Evolutionary conservation across 306 rosid species (phyloP), one percentile per base, ranked within the genome.

Genomic region (Fragaria iinumae): DNA sequence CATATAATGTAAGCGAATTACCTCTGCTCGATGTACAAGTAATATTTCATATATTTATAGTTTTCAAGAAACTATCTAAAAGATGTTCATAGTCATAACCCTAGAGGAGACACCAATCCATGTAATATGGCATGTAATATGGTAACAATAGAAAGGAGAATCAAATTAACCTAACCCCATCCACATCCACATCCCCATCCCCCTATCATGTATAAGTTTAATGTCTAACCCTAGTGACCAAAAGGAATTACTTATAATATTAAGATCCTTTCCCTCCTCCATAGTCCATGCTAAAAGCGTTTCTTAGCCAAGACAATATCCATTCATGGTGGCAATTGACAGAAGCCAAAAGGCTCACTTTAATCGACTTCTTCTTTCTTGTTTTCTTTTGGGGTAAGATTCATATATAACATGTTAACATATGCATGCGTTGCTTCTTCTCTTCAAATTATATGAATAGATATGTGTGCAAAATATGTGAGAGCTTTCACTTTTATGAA

Each of bases 351-450:
- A 67, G 5, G 52, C 52, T 67, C 52, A 11, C 71, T 67, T 67
- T 67, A 67, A 36, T 66, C 12, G 21, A 16, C 48, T 38, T 4
- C 3, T 38, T 20, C 23, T 67, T n/a, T 21, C 21, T 67, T 67
- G 50, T 67, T 43, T 67, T 67, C 71, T 67, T 41, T 39, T 67
- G 50, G 18, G 50, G 71, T 67, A 20, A 67, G 71, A 67, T 67
- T 41, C 34, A 67, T 32, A 32, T 32, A 32, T 41, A 41, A n/a
- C 52, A 67, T 43, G 72, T 67, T 21, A 67, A 36, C 47, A 66
- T 36, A 18, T 36, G 48, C 70, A 66, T 66, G 27, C 70, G 38
- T 63, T 6, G 11, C 43, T 3, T 18, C 70, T 34, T 3, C 21
- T 36, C 4, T 3, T 63, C 44, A 16, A 32, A 32, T 20, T 36